Base-by-base conservation (phyloP, 805 yeast genomes). In the Priceomyces haplophilus region DNA sequence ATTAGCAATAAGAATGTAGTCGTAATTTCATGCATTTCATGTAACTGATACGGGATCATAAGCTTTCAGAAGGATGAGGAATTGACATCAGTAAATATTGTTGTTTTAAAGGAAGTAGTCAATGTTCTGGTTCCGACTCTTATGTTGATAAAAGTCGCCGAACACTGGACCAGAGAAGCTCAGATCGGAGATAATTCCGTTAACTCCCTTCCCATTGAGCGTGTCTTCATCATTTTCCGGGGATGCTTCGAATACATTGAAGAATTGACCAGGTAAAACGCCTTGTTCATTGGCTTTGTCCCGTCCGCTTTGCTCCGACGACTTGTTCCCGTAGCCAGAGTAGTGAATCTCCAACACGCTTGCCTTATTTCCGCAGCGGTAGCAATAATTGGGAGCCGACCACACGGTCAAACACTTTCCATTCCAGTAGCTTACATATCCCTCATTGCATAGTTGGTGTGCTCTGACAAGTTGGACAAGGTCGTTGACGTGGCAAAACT, bases 361-460 rank as follows among this genome's bases (percentile, higher is more conserved):
- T 3, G 99, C 99, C 59, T 88, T 81, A 59, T 93, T 93, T 0
- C 99, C 99, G 62, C 99, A 93, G 47, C 99, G 64, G 56, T 93
- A 93, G 59, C 99, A 93, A 59, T 93, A 93, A 59, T 93, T 93
- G 0, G 99, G 99, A 0, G 99, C 99, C 0, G 93, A 83, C 99
- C 99, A 93, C 6, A 93, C 98, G 0, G 99, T 93, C 29, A 95
- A 83, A 36, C 95, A 87, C 48, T 85, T 76, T 3, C 96, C 97
- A 43, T 81, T 80, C 78, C 96, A 93, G 56, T 90, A 82, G 41
- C 88, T 82, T 50, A 91, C 96, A 58, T 82, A 93, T 1, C 99
- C 99, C 56, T 91, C 96, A 56, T 93, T 93, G 60, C 99, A 95
- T 31, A 93, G 71, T 61, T 93, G 99, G 61, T 93, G 99, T 0